Evolutionary conservation across 345 rosid species (phyloP), one percentile per base, ranked within the genome.

Genomic region (Moringa oleifera): DNA sequence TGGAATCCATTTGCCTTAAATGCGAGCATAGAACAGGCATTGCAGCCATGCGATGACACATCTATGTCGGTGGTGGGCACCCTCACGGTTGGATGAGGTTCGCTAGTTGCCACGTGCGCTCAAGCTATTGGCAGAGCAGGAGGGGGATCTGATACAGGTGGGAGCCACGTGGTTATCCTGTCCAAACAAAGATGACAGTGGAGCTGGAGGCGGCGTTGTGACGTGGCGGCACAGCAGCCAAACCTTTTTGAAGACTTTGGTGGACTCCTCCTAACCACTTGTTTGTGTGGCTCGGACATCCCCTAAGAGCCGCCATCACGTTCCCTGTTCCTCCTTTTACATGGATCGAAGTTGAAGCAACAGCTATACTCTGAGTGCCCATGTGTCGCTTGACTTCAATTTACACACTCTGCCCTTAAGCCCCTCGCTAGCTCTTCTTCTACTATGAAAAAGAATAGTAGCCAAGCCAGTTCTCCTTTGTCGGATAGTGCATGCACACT

Each of bases 181-280:
- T 16, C 25, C 47, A 15, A 41, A 41, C 16, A 7, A 16, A 1
- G 47, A 41, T 16, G 1, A 16, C 16, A 33, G 47, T 15, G 47
- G 6, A 41, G 12, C 6, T 4, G 18, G 15, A 51, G 65, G 57
- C 17, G 0, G 67, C 21, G 2, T 0, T 20, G 20, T 55, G 76
- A 69, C 86, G 79, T 68, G 78, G 81, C 53, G 22, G 24, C 7
- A 20, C 47, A 25, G 2, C 18, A 49, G 71, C 84, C 84, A 61
- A 19, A 65, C 51, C 60, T 52, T 66, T 65, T 33, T 4, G 11
- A 0, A 12, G 62, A 28, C 46, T 31, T 0, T 31, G 1, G 23
- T 73, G 71, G 41, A 33, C 37, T 33, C 37, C 46, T 56, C 60
- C 50, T 61, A 50, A 51, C 87, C 87, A 66, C 80, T 62, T 55